These are phyloP conservation scores for Candida rishiriensis DNA, from an alignment of 805 yeast genomes.

Conservation along the genomic window DNA sequence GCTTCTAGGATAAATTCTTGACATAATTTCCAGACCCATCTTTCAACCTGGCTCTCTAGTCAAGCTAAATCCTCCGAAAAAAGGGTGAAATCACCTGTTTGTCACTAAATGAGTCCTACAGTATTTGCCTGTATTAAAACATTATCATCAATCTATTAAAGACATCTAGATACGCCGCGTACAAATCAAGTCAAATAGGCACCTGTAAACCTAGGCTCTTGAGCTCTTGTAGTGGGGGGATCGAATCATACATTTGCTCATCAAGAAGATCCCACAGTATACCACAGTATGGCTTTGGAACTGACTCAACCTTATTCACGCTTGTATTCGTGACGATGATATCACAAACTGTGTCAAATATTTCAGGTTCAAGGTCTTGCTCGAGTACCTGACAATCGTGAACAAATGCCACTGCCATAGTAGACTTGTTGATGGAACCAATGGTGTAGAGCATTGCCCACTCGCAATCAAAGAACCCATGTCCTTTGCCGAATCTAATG, in stretches of 20 bases:
- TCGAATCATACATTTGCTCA: conserved; percentile 24
- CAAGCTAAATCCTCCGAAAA: too few relatives aligned
- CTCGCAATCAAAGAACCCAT: conserved; percentile 29
- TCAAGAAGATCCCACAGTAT: conserved; percentile 26
- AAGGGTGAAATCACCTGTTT: too few relatives aligned
- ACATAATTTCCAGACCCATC: too few relatives aligned
- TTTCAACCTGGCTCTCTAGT: too few relatives aligned
- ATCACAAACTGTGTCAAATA: conserved; percentile 30
- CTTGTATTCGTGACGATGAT: conserved; percentile 24
- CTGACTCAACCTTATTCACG: conserved; percentile 13
- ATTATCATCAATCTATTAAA: too few relatives aligned
- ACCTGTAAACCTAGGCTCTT: conserved; percentile 9
- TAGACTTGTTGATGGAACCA: conserved; percentile 16
- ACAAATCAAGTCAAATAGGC: too few relatives aligned
- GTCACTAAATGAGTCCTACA: too few relatives aligned
- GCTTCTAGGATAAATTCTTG: too few relatives aligned
- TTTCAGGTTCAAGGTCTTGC: conserved; percentile 24
- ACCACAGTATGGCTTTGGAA: conserved; percentile 25
- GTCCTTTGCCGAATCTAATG: conserved; percentile 30
- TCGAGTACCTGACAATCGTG: conserved; percentile 29
- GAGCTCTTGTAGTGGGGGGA: conserved; percentile 29
- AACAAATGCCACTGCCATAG: conserved; percentile 27
- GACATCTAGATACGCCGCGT: too few relatives aligned
- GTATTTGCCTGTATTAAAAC: too few relatives aligned
- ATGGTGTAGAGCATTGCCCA: conserved; percentile 30